Base-by-base conservation (phyloP, 2,329 filamentous ascomycete species). In the Alternaria tenuissima region DNA sequence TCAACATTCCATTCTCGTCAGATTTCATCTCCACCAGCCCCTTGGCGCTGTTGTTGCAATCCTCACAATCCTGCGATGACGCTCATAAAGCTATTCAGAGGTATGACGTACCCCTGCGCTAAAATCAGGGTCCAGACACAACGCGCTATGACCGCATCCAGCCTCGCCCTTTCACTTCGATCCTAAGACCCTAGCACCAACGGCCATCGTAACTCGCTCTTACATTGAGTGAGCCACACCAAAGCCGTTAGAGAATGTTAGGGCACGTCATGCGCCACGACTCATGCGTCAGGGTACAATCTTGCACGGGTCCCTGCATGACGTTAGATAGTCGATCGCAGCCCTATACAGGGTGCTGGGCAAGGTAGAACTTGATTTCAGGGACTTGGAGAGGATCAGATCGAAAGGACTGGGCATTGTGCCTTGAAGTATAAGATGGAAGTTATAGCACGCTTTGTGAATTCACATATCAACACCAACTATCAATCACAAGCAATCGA, bases 301-400 rank as follows among this genome's bases (percentile, higher is more conserved):
- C 41, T 56, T 52, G 47, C 8, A 52, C 53, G 56, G 52, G 65
- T 58, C 67, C 68, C 67, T 72, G 67, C 70, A 68, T 72, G 70
- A 72, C 70, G 70, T 71, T 63, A 47, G 43, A 53, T 26, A 51
- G 62, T 60, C 55, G 62, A 58, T 64, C 60, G 41, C 52, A 59
- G 26, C 53, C 46, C 36, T 26, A 59, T 62, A 22, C n/a, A 55
- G 66, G 52, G 24, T 22, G 20, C 39, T 62, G 52, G 49, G 49
- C 28, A 54, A n/a, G 34, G 20, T 30, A 58, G 66, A 70, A 71
- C 69, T 66, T 70, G 69, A 54, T 65, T 72, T 69, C 67, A 41
- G 46, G 53, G 38, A 49, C 55, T 47, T 58, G 52, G 24, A 38
- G 34, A n/a, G 16, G 11, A 48, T 16, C 30, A 18, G 54, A 28